Evolutionary conservation across 1,284 basidiomycete genomes (phyloP), one percentile per base, ranked within the genome.

Genomic region (Leccinum brunneo-olivaceum): DNA sequence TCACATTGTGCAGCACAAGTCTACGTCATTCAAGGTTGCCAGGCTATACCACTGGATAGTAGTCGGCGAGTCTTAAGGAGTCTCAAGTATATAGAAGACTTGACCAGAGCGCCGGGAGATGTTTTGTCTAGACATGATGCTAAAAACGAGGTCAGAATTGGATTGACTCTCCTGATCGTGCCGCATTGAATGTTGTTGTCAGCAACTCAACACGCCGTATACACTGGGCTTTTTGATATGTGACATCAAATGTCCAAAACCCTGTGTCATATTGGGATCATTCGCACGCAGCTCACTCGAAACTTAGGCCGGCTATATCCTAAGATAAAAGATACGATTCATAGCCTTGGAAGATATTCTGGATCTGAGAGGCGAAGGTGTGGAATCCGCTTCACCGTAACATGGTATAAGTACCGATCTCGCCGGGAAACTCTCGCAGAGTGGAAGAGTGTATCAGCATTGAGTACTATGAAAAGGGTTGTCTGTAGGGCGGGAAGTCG

Each of bases 1-100:
- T 11, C 25, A 10, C 25, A 10, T 12, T 15, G n/a, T 34, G 8
- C 19, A 69, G 69, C 64, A 67, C 47, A 60, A 58, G 2, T 58
- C 58, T 11, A 46, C 50, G 0, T 50, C 60, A 3, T 75, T 74
- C 61, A 73, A 72, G 47, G 47, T 76, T 9, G 53, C 70, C 0
- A 53, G 60, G 0, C 39, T 63, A 3, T 57, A 58, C 25, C 50
- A 53, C 29, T 76, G 72, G 73, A 28, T 65, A 1, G 62, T 76
- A 11, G 30, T 74, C 20, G 44, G 71, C 2, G 64, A 53, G 16
- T 62, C 59, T 6, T 57, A 53, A 0, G 50, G n/a, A n/a, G n/a
- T n/a, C n/a, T n/a, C n/a, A n/a, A 62, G 23, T 51, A 66, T 16
- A 52, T 71, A 11, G 67, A 74, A 2, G 73, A 77, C 20, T 18